Evolutionary conservation across 1,284 basidiomycete species (phyloP), one percentile per base, ranked within the genome.

Genomic region (Pterula multifida): DNA sequence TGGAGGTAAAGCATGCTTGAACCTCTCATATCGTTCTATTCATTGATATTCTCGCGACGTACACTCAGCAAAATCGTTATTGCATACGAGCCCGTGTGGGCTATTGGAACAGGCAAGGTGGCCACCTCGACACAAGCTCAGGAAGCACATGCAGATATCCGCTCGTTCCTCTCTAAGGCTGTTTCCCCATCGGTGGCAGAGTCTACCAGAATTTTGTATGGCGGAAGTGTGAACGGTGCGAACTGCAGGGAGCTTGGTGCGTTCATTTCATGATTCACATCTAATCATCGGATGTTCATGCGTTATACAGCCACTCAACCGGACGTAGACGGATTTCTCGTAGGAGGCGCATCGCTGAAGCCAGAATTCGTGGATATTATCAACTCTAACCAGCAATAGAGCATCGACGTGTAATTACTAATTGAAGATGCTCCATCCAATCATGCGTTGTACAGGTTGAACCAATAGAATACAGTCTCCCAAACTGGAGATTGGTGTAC

Each of bases 311-410:
- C 81, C 46, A 65, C 63, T 2, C 85, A 90, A 63, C 70, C 72
- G 9, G 94, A 98, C 66, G 87, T 98, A 52, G 94, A 98, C 66
- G 95, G 95, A n/a, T 98, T 98, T 85, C 82, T 98, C 56, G 96
- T 98, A 35, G 96, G 96, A 36, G 95, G 95, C 25, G 95, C 96
- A 32, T 95, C 91, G 36, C 78, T 99, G 68, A 98, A 98, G 74
- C 94, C 95, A 54, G 94, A 97, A 68, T 95, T 97, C 60, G 81
- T 87, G 52, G 73, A 97, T 55, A 97, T 98, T 64, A 81, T 93
- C 76, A 95, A 95, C 64, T 73, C 81, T 26, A 78, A 64, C 51
- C 66, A 61, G 61, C 48, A 49, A 26, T 57, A 47, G 47, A 55
- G n/a, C n/a, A n/a, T n/a, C n/a, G n/a, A n/a, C n/a, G n/a, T n/a